These are phyloP conservation scores for Candida ulmi DNA, from an alignment of 805 yeast species.

Conservation along the genomic window DNA sequence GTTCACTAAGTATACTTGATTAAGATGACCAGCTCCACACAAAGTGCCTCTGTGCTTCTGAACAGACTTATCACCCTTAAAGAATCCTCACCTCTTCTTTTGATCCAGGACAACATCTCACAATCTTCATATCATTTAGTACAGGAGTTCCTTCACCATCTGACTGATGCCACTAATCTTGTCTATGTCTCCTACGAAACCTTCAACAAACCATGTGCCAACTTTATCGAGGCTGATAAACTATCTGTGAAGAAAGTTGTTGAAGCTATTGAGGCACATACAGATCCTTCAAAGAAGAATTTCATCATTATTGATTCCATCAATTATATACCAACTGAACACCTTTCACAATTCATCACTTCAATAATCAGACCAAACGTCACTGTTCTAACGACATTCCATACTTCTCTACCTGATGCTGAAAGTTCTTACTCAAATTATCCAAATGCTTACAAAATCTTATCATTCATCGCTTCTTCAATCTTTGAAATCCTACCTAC, in stretches of 20 bases:
- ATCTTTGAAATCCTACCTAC: slow-evolving; percentile 57
- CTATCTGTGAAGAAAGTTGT: slow-evolving; percentile 21
- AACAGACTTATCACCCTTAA: slow-evolving; percentile 62
- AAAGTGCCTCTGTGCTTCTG: slow-evolving; percentile 50
- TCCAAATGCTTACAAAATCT: slow-evolving; percentile 47
- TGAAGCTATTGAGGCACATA: slow-evolving; percentile 13
- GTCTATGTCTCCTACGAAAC: slow-evolving; percentile 70
- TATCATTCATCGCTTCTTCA: slow-evolving; percentile 70
- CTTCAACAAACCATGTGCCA: slow-evolving; percentile 44
- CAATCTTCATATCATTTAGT: slow-evolving; percentile 61
- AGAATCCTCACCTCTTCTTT: slow-evolving; percentile 69
- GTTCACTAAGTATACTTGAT: too few species aligned
- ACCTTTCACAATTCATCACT: slow-evolving; percentile 46
- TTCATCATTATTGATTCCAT: slow-evolving; percentile 63
- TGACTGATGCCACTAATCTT: slow-evolving; percentile 29
- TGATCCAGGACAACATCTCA: slow-evolving; percentile 61
- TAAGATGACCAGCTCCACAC: slow-evolving; percentile 32
- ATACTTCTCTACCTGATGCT: slow-evolving; percentile 36
- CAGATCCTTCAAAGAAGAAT: slow-evolving; percentile 24
- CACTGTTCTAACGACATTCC: slow-evolving; percentile 43
- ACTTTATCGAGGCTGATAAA: slow-evolving; percentile 41
- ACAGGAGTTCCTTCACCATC: slow-evolving; percentile 47
- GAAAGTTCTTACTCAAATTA: slow-evolving; percentile 29
- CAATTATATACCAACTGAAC: slow-evolving; percentile 44
- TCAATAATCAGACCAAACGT: slow-evolving; percentile 41